These are phyloP conservation scores for Pelargonium hybrid DNA, from an alignment of 441 rosid species.

Conservation along the genomic window DNA sequence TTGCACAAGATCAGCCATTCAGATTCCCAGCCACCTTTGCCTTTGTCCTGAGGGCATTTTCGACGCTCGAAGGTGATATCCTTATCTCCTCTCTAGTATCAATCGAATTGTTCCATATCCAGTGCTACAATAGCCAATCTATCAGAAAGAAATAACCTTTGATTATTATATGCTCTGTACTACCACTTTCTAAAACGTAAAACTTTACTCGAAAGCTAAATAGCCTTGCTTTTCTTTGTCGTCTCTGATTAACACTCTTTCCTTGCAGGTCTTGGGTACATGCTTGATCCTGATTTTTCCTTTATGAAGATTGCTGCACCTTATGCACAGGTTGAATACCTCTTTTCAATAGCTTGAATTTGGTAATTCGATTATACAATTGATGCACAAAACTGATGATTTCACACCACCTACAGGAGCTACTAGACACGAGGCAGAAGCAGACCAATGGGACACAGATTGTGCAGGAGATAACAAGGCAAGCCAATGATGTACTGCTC, in stretches of 20 bases:
- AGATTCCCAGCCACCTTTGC: constrained; percentile 23
- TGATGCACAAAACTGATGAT: not conserved
- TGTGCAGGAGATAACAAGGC: constrained; percentile 8
- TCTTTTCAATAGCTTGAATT: no score
- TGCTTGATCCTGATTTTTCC: constrained; percentile 21
- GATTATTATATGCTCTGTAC: no score
- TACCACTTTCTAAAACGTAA: no score
- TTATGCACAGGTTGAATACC: constrained; percentile 20
- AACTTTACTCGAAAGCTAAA: no score
- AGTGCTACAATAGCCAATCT: no score
- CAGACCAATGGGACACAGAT: constrained; percentile 16
- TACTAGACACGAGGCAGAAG: constrained; percentile 16
- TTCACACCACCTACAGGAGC: constrained; percentile 14
- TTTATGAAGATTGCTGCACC: constrained; percentile 23
- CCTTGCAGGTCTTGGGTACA: constrained; percentile 20
- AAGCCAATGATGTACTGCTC: not conserved
- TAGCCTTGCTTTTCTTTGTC: no score
- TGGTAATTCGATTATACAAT: no score
- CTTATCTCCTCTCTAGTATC: not conserved
- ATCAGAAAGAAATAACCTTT: no score
- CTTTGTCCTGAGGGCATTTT: constrained; percentile 22
- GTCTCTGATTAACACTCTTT: not conserved
- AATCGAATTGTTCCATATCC: no score
- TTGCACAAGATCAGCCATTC: constrained; percentile 28
- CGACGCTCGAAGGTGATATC: constrained; percentile 19